phyloP scores from a whole-genome alignment of 2,329 filamentous ascomycete genomes.

The Didymella lethalis region DNA sequence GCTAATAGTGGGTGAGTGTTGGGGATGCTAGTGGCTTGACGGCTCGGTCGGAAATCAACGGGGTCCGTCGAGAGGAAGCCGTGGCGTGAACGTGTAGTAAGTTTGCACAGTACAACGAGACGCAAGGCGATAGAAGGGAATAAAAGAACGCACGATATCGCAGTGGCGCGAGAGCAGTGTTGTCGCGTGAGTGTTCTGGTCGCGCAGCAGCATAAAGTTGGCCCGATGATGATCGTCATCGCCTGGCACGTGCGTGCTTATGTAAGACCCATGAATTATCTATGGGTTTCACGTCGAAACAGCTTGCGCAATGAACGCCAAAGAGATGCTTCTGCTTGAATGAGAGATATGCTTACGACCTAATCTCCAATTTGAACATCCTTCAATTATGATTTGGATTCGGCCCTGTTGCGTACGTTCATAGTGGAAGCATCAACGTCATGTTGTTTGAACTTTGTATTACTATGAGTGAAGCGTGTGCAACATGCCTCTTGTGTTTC shows the following conservation, averaged over 20 bases:
- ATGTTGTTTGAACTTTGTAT: slow-evolving; percentile 6
- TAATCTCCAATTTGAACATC: too few species aligned
- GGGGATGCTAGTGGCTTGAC: slow-evolving; percentile 7
- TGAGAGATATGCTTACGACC: too few species aligned
- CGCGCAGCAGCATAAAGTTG: slow-evolving; percentile 17
- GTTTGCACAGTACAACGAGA: background rate
- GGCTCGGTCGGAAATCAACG: slow-evolving; percentile 5
- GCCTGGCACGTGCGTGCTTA: slow-evolving; percentile 16
- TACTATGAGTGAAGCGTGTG: slow-evolving; percentile 17
- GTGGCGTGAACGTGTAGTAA: background rate
- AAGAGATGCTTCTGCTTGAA: background rate
- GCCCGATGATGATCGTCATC: slow-evolving; percentile 24
- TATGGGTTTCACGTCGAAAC: too few species aligned
- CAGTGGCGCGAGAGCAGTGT: slow-evolving; percentile 22
- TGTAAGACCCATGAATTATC: background rate
- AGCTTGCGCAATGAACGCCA: background rate
- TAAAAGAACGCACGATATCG: slow-evolving; percentile 11
- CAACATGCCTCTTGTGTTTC: background rate
- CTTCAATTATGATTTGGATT: too few species aligned
- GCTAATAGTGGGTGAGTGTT: slow-evolving; percentile 11
- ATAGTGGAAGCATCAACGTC: too few species aligned
- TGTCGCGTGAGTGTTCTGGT: slow-evolving; percentile 18
- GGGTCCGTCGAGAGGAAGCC: background rate
- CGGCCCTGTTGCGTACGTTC: too few species aligned
- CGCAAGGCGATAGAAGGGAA: background rate